Conservation (phyloP, 108 stramenopile genomes). For the Cyclotella atomus region DNA sequence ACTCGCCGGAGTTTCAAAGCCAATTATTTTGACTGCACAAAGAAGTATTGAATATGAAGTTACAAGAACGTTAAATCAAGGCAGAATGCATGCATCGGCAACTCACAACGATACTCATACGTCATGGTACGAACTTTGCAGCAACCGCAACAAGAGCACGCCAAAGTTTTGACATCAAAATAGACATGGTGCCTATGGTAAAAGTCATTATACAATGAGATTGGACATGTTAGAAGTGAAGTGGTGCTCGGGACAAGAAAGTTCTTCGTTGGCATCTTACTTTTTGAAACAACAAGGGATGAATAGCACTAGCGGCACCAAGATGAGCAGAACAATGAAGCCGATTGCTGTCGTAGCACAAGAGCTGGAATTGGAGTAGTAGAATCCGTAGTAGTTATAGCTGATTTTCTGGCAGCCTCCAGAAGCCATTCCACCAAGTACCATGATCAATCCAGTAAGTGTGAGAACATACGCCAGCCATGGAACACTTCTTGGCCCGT, state of each 20-base stretch:
- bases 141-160: neutral
- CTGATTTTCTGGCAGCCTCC: constrained; percentile 13
- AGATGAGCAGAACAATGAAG: constrained; percentile 9
- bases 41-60: neutral
- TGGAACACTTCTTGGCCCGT: constrained; percentile 18
- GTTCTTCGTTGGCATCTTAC: constrained; percentile 1
- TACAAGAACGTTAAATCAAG: neutral
- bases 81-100: neutral
- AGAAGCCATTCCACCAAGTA: neutral
- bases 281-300: constrained; percentile 20
- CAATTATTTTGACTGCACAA: constrained; percentile 23
- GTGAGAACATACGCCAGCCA: neutral
- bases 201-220: too few species aligned
- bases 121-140: neutral
- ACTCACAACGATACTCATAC: constrained; percentile 20
- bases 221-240: too few species aligned
- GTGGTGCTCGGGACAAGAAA: too few species aligned
- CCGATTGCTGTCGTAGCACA: constrained; percentile 25
- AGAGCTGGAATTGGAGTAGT: neutral
- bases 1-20: constrained; percentile 18
- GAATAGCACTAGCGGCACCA: constrained; percentile 16
- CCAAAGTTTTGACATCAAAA: constrained; percentile 31
- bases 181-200: constrained; percentile 29
- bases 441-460: constrained; percentile 9
- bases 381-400: neutral